phyloP scores from a whole-genome alignment of 257 asterid species.

The Nicotiana tabacum region DNA sequence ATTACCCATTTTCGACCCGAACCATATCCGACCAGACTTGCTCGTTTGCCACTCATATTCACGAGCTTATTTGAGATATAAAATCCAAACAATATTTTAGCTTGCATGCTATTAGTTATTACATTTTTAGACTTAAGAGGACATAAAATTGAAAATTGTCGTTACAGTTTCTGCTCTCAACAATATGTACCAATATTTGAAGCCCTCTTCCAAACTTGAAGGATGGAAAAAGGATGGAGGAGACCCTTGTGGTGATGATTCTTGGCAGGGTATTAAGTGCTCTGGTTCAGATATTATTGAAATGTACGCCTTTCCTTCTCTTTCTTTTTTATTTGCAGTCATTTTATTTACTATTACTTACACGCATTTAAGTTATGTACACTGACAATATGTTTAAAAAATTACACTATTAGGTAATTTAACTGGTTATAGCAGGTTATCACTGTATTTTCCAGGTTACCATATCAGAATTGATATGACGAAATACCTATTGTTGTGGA shows the following conservation, averaged over 20 bases:
- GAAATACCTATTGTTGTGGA: too few relatives aligned
- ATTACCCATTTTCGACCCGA: too few relatives aligned
- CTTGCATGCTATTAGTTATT: not conserved
- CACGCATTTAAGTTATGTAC: too few relatives aligned
- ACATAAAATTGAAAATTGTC: not conserved
- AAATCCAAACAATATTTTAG: not conserved
- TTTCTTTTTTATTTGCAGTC: not conserved
- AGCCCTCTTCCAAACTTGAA: conserved; percentile 31
- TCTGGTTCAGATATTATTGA: conserved; percentile 39
- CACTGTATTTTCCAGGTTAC: too few relatives aligned
- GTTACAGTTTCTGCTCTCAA: conserved; percentile 43
- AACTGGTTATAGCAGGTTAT: too few relatives aligned
- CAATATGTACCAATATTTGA: conserved; percentile 38
- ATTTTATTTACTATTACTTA: not conserved
- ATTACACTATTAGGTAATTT: not conserved
- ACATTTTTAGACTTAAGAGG: not conserved
- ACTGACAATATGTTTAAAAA: not conserved
- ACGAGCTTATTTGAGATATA: not conserved
- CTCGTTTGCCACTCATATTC: too few relatives aligned
- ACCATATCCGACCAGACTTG: too few relatives aligned
- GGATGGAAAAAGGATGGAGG: conserved; percentile 42
- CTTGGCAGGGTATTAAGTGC: conserved; percentile 45
- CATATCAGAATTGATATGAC: too few relatives aligned
- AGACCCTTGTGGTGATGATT: conserved; percentile 51
- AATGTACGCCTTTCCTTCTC: conserved; percentile 22